Conservation (phyloP, 1,284 basidiomycete genomes). For the Microbotryum violaceum region DNA sequence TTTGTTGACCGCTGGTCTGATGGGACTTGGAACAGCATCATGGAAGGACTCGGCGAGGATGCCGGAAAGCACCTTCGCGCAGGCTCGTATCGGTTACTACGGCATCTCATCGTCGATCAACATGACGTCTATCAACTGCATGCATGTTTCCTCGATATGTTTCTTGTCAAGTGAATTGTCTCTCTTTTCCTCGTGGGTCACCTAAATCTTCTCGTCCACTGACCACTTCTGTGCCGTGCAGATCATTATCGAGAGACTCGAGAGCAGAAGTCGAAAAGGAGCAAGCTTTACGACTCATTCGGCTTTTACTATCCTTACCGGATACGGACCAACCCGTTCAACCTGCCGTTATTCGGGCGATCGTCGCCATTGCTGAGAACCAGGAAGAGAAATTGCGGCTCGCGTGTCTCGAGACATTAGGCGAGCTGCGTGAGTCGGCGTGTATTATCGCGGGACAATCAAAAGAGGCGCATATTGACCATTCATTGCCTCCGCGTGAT, state of each 20-base stretch:
- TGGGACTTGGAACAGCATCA: constrained; percentile 48
- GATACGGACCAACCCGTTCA: constrained; percentile 41
- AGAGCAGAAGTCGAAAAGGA: constrained; percentile 81
- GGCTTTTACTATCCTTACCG: constrained; percentile 40
- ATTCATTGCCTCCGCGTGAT: constrained; percentile 2
- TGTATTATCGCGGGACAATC: neutral
- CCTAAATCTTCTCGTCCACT: neutral
- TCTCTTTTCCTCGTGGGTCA: neutral
- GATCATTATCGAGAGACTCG: constrained; percentile 75
- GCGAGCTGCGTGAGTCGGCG: constrained; percentile 67
- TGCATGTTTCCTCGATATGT: constrained; percentile 64
- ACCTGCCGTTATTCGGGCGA: constrained; percentile 70
- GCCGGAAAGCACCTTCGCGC: constrained; percentile 70
- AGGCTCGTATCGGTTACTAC: constrained; percentile 74
- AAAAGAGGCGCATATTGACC: neutral
- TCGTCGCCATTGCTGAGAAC: constrained; percentile 89
- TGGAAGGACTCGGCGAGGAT: constrained; percentile 67
- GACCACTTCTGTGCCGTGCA: constrained; percentile 37
- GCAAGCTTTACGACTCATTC: constrained; percentile 85
- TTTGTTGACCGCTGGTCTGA: neutral
- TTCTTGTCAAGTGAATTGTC: constrained; percentile 64
- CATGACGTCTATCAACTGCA: constrained; percentile 55
- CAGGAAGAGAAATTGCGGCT: constrained; percentile 79
- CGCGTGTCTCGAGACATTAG: constrained; percentile 79
- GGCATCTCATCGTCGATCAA: constrained; percentile 66